A percentile compares a stretch with the other conserved stretches of the same genome.
phyloP scores from a whole-genome alignment of 208 protist genomes.

The Endotrypanum monterogeii region DNA sequence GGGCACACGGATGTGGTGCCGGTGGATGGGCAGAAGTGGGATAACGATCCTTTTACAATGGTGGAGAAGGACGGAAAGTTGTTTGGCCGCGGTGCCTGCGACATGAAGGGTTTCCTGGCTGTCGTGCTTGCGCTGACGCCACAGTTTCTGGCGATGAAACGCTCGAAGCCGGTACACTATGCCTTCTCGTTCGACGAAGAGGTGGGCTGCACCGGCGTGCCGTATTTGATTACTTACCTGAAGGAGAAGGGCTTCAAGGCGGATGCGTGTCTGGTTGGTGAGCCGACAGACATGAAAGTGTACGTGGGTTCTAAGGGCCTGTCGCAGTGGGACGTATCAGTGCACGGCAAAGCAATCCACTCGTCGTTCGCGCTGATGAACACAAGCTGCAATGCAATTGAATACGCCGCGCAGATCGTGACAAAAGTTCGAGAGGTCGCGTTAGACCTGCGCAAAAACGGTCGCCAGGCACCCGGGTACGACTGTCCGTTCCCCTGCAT shows the following conservation, averaged over 20 bases:
- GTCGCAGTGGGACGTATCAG: conserved; percentile 30
- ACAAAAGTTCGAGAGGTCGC: conserved; percentile 40
- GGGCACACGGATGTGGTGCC: conserved; percentile 72
- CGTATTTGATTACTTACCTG: conserved; percentile 38
- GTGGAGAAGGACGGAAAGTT: conserved; percentile 60
- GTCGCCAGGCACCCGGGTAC: conserved; percentile 16
- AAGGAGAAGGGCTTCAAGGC: conserved; percentile 34
- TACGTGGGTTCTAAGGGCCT: conserved; percentile 42
- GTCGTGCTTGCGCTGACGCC: conserved; percentile 50
- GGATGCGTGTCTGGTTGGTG: conserved; percentile 17
- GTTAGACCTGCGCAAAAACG: conserved; percentile 37
- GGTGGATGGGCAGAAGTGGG: conserved; percentile 64
- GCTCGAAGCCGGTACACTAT: conserved; percentile 57
- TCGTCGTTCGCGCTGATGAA: conserved; percentile 54
- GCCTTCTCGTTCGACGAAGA: conserved; percentile 63
- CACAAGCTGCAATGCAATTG: conserved; percentile 54
- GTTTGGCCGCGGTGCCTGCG: conserved; percentile 58
- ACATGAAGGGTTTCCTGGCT: conserved; percentile 76
- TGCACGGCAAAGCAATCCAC: conserved; percentile 57
- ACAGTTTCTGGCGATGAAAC: conserved; percentile 42
- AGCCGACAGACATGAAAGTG: conserved; percentile 26
- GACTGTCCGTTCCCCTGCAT: conserved; percentile 34
- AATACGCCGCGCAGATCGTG: conserved; percentile 53
- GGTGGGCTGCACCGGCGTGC: conserved; percentile 45
- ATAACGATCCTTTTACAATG: conserved; percentile 57